Conservation (phyloP, 2,329 filamentous ascomycete genomes). For the Xylariaceae sp. region DNA sequence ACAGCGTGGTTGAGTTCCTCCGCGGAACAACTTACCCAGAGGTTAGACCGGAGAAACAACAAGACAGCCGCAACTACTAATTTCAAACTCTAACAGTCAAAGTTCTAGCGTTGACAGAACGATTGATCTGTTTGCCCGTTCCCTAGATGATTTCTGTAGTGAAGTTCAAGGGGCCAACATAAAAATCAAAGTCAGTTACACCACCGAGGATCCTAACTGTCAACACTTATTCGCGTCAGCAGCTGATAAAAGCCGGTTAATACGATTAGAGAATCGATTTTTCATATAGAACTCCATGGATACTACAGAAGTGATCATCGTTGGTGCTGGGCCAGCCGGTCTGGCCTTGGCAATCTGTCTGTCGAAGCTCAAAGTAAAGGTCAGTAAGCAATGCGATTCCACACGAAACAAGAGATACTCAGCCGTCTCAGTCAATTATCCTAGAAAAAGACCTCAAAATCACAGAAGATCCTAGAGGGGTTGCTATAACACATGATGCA, state of each 20-base stretch:
- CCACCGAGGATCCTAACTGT: not conserved
- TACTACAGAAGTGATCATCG: constrained; percentile 36
- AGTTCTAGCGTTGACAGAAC: no score
- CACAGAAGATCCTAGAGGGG: constrained; percentile 34
- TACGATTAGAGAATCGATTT: not conserved
- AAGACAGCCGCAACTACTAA: not conserved
- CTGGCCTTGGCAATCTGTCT: constrained; percentile 33
- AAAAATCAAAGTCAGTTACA: not conserved
- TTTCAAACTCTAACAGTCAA: no score
- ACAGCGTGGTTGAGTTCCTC: constrained; percentile 25
- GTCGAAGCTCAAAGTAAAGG: constrained; percentile 34
- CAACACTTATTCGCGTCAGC: not conserved
- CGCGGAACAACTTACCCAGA: constrained; percentile 33
- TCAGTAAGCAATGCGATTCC: constrained; percentile 8
- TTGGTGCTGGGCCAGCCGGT: constrained; percentile 37
- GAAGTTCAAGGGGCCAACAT: not conserved
- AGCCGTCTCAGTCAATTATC: constrained; percentile 29
- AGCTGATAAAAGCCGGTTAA: not conserved
- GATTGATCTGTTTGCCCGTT: no score
- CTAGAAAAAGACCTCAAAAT: constrained; percentile 37
- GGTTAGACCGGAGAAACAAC: constrained; percentile 6
- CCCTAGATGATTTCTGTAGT: not conserved
- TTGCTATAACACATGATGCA: constrained; percentile 35
- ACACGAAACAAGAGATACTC: not conserved
- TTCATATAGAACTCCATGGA: constrained; percentile 24